Base-by-base conservation (phyloP, 2,329 filamentous ascomycete genomes). In the Didymella sp. region DNA sequence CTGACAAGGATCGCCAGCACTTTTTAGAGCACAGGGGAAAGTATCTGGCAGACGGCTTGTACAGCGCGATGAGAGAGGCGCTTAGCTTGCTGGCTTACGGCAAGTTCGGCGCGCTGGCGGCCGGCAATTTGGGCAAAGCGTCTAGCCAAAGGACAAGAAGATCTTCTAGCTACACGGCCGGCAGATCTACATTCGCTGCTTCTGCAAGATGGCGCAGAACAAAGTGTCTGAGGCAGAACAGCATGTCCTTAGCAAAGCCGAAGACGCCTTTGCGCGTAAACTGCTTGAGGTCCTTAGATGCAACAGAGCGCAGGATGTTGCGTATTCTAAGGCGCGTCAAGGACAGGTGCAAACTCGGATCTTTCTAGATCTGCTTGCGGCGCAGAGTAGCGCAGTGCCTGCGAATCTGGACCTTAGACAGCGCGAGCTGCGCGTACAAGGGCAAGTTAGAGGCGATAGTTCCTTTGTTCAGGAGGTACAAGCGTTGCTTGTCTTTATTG, bases 191-290 rank as follows among this genome's bases (percentile, higher is more conserved):
- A n/a, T n/a, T n/a, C n/a, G n/a, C n/a, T n/a, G n/a, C n/a, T n/a
- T n/a, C n/a, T n/a, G n/a, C n/a, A n/a, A n/a, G n/a, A n/a, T n/a
- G n/a, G n/a, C n/a, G n/a, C n/a, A n/a, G n/a, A n/a, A n/a, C n/a
- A n/a, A n/a, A n/a, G n/a, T n/a, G n/a, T n/a, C n/a, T n/a, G n/a
- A n/a, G n/a, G n/a, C n/a, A n/a, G n/a, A n/a, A n/a, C n/a, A n/a
- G n/a, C n/a, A 94, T 92, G 69, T 99, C 95, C 59, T 84, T 89
- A 35, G 95, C 93, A 70, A 99, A 99, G 0, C 92, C 93, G 45
- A 98, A 95, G 12, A 97, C 86, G n/a, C 91, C 95, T 75, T 95
- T 86, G 63, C 95, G 87, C 11, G 95, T 95, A 41, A 99, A 84
- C 38, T 91, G 89, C 76, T 99, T 99, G 47, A 99, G 83, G 51